A percentile compares a stretch with the other conserved stretches of the same genome.
phyloP scores from a whole-genome alignment of 768 basidiomycete species.

The Macrolepiota fuliginosa region DNA sequence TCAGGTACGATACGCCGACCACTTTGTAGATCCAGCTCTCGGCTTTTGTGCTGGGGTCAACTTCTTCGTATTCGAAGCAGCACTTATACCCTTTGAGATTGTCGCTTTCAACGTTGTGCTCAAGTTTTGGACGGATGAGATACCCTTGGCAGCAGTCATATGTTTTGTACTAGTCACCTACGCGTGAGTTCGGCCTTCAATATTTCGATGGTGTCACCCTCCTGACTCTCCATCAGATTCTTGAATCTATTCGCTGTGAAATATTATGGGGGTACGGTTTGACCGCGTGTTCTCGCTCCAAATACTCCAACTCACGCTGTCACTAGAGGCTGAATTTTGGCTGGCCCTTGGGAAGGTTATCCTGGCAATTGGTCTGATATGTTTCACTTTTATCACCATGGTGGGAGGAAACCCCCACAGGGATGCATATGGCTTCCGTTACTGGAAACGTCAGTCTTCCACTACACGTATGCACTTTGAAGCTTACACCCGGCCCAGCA shows the following conservation, averaged over 20 bases:
- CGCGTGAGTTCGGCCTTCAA: slow-evolving; percentile 27
- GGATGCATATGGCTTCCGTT: slow-evolving; percentile 53
- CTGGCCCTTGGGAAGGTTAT: slow-evolving; percentile 49
- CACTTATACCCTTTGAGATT: slow-evolving; percentile 47
- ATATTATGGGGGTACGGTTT: slow-evolving; percentile 45
- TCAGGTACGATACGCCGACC: slow-evolving; percentile 57
- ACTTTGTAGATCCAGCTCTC: slow-evolving; percentile 55
- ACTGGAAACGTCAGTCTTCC: slow-evolving; percentile 43
- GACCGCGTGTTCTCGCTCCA: background rate
- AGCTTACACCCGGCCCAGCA: slow-evolving; percentile 23
- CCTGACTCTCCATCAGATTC: slow-evolving; percentile 23
- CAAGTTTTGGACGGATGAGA: slow-evolving; percentile 51
- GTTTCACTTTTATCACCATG: slow-evolving; percentile 59
- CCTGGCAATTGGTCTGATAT: slow-evolving; percentile 44
- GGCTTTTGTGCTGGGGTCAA: slow-evolving; percentile 56
- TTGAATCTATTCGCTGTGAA: slow-evolving; percentile 48
- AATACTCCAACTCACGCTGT: background rate
- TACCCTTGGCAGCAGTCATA: slow-evolving; percentile 44
- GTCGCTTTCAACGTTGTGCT: slow-evolving; percentile 53
- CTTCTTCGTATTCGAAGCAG: slow-evolving; percentile 52
- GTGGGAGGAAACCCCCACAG: slow-evolving; percentile 56
- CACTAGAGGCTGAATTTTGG: slow-evolving; percentile 54
- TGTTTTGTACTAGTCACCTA: slow-evolving; percentile 39
- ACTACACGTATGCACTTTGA: background rate
- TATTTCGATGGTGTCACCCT: background rate